These are phyloP conservation scores for Ananas comosus DNA, from an alignment of 176 grass and related monocot genomes.

Conservation along the genomic window DNA sequence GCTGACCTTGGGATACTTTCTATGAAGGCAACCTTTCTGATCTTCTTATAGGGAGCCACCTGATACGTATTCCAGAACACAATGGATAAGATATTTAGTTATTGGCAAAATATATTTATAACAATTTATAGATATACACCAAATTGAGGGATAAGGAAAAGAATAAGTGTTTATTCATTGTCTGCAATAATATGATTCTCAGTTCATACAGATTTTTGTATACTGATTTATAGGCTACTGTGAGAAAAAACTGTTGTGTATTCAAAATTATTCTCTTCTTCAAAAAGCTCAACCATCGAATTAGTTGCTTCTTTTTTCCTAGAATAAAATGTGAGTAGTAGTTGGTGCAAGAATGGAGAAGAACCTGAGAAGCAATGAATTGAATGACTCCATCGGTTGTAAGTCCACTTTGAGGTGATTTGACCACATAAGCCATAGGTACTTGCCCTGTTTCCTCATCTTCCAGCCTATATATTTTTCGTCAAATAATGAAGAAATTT, in stretches of 20 bases:
- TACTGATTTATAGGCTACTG: no score
- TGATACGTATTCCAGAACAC: not conserved
- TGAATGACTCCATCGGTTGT: conserved; percentile 16
- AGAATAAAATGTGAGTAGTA: not conserved
- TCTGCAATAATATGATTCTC: no score
- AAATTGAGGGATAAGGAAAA: not conserved
- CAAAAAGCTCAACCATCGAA: no score
- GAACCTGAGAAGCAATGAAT: conserved; percentile 20
- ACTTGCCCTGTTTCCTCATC: conserved; percentile 27
- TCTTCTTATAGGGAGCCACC: not conserved
- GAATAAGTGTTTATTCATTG: no score
- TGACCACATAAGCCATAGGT: conserved; percentile 26
- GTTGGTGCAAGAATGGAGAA: not conserved
- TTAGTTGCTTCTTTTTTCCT: not conserved
- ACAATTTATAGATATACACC: not conserved
- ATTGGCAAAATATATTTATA: not conserved
- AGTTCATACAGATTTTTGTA: no score
- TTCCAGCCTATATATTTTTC: conserved; percentile 4
- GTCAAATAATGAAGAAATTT: no score
- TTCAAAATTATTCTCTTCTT: no score
- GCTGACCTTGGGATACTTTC: not conserved
- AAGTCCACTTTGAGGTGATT: conserved; percentile 7
- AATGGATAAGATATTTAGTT: not conserved
- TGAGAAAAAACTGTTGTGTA: no score
- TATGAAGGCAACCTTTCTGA: not conserved